phyloP scores from a whole-genome alignment of 768 basidiomycete species.

The Porpolomopsis calyptriformis region DNA sequence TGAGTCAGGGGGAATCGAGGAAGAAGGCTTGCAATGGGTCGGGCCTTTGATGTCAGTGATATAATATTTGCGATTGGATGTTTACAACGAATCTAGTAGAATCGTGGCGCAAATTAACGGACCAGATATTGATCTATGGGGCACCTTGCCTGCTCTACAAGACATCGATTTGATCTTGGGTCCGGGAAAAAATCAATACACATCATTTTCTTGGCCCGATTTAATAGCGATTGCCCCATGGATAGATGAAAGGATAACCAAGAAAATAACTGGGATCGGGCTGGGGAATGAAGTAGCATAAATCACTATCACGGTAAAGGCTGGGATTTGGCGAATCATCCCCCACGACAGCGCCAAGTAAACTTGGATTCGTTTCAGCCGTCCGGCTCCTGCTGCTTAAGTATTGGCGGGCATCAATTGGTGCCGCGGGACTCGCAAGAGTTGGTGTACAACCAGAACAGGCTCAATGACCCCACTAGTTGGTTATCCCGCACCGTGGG shows the following conservation, averaged over 20 bases:
- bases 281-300: constrained; percentile 44
- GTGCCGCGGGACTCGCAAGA: no score
- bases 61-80: constrained; percentile 2
- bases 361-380: no score
- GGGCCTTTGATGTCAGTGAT: constrained; percentile 53
- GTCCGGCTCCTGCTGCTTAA: no score
- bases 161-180: constrained; percentile 40
- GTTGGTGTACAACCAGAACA: no score
- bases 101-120: constrained; percentile 50
- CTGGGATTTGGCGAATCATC: no score
- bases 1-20: constrained; percentile 37
- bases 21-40: constrained; percentile 60
- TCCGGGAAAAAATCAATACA: constrained; percentile 46
- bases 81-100: constrained; percentile 26
- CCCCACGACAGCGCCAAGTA: no score
- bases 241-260: constrained; percentile 58
- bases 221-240: constrained; percentile 67
- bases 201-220: constrained; percentile 62
- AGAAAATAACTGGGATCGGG: constrained; percentile 60
- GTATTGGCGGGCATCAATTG: no score
- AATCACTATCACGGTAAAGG: no score
- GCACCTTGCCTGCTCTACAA: constrained; percentile 27
- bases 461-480: no score
- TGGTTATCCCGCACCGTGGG: no score
- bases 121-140: constrained; percentile 28